Evolutionary conservation across 23 red algal genomes (phyloP).

Genomic region (Cyanidium caldarium): DNA sequence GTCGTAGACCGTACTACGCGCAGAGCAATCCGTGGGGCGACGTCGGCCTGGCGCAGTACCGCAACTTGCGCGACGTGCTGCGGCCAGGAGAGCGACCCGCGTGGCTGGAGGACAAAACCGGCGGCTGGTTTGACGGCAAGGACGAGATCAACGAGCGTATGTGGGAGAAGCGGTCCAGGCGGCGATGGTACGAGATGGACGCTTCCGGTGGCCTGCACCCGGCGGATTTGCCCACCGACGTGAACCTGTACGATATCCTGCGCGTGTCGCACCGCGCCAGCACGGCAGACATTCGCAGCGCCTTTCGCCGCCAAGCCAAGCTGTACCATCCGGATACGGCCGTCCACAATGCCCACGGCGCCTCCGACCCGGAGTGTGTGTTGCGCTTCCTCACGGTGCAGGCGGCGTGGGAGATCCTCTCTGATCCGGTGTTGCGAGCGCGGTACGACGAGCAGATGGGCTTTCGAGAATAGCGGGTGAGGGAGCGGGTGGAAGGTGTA

Average conservation of each 20-base stretch:
- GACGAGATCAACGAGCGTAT: too few species aligned
- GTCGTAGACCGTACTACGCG: not conserved
- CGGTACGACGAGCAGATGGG: too few species aligned
- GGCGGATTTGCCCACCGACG: too few species aligned
- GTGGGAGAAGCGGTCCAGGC: too few species aligned
- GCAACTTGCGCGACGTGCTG: too few species aligned
- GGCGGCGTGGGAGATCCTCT: constrained; percentile 1
- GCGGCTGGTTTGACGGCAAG: too few species aligned
- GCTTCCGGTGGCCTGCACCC: too few species aligned
- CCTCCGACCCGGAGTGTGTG: not conserved
- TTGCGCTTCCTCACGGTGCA: not conserved
- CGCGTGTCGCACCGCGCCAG: not conserved
- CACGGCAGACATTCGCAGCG: not conserved
- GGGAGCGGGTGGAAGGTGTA: too few species aligned
- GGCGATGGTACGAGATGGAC: too few species aligned
- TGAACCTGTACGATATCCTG: not conserved
- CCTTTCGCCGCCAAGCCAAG: not conserved
- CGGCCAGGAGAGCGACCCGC: too few species aligned
- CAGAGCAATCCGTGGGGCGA: not conserved
- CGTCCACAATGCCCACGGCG: not conserved
- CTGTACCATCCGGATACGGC: not conserved
- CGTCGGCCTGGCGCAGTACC: not conserved
- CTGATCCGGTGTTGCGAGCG: not conserved
- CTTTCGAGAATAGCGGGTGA: too few species aligned
- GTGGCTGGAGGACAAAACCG: too few species aligned